phyloP scores from a whole-genome alignment of 208 protist genomes.

The Kentomonas sorsogonicus region DNA sequence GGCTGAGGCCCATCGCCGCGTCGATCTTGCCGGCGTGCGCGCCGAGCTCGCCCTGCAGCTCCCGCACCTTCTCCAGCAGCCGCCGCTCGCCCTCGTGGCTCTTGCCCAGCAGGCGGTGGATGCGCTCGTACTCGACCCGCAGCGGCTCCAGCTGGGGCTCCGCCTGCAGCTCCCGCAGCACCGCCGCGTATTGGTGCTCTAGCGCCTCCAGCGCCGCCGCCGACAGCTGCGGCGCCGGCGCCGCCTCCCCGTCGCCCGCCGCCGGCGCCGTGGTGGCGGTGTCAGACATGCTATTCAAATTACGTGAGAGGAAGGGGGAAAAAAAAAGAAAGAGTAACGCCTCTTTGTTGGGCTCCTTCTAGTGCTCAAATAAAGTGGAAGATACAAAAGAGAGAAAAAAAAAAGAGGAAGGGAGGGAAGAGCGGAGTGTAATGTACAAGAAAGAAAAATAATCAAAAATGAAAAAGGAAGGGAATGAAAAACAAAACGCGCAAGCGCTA shows the following conservation, averaged over 20 bases:
- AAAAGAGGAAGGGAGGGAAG: not conserved
- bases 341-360: not conserved
- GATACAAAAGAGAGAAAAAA: not conserved
- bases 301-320: not conserved
- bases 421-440: too few species aligned
- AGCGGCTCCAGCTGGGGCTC: slow-evolving; percentile 95
- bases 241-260: not conserved
- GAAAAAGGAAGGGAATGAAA: not conserved
- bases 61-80: slow-evolving; percentile 91
- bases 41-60: slow-evolving; percentile 94
- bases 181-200: slow-evolving; percentile 93
- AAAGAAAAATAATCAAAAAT: slow-evolving; percentile 7
- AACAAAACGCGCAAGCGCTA: not conserved
- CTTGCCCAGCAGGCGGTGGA: slow-evolving; percentile 95
- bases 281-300: not conserved
- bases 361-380: not conserved
- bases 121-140: slow-evolving; percentile 96
- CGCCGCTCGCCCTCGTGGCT: slow-evolving; percentile 97
- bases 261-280: not conserved
- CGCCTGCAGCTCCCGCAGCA: slow-evolving; percentile 87
- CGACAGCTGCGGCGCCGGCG: slow-evolving; percentile 16
- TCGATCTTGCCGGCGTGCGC: slow-evolving; percentile 95
- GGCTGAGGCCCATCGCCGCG: slow-evolving; percentile 92
- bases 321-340: not conserved
- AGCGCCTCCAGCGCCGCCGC: slow-evolving; percentile 84